Evolutionary conservation across 306 rosid species (phyloP).

Genomic region (Vicia faba): DNA sequence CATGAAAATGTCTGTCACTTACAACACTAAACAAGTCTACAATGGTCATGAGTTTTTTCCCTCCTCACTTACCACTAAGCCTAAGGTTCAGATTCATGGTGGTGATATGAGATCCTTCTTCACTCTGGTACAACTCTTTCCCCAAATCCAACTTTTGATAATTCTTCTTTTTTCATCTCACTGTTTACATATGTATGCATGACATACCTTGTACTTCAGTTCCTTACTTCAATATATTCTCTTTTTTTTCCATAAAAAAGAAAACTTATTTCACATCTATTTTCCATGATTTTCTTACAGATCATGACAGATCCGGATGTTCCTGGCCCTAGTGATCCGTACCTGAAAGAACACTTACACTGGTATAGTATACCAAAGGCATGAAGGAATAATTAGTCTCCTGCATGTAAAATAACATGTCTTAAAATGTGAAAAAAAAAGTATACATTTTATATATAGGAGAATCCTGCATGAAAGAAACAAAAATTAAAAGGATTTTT

Average conservation of each 20-base stretch:
- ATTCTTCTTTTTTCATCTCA: neutral
- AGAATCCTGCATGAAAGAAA: no score
- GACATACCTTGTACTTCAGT: neutral
- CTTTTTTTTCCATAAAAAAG: neutral
- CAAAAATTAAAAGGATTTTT: no score
- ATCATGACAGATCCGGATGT: conserved; percentile 94
- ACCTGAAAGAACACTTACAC: conserved; percentile 83
- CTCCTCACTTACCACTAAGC: conserved; percentile 57
- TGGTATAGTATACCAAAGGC: conserved; percentile 47
- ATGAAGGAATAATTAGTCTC: neutral
- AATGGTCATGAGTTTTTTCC: conserved; percentile 86
- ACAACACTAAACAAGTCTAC: conserved; percentile 63
- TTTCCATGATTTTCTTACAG: conserved; percentile 38
- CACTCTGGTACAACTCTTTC: conserved; percentile 61
- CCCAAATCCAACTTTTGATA: neutral
- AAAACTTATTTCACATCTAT: neutral
- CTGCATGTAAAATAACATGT: neutral
- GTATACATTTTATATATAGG: no score
- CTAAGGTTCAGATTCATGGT: conserved; percentile 84
- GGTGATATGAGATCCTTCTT: conserved; percentile 87
- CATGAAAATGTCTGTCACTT: conserved; percentile 56
- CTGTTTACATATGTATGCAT: neutral
- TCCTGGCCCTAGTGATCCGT: conserved; percentile 98
- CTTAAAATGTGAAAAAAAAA: neutral
- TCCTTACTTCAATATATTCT: neutral